These are phyloP conservation scores for Neurospora terricola DNA, from an alignment of 495 filamentous ascomycete species.

Conservation along the genomic window DNA sequence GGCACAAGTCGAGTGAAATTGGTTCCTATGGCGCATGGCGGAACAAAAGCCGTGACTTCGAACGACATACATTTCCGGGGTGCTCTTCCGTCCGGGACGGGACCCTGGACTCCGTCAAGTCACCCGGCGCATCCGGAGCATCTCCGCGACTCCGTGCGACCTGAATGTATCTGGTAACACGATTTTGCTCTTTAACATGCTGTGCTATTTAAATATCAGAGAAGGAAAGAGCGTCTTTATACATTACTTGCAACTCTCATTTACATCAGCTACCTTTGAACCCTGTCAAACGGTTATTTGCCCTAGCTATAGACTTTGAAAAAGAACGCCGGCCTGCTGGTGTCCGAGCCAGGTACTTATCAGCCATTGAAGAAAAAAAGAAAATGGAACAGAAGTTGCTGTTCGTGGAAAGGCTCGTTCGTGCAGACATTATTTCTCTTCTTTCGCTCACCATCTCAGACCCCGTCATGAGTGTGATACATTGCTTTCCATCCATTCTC, in stretches of 20 bases:
- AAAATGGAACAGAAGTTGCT: neutral
- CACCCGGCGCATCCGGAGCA: neutral
- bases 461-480: neutral
- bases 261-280: neutral
- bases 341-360: neutral
- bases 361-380: neutral
- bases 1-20: neutral
- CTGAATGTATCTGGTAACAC: neutral
- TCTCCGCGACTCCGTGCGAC: neutral
- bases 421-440: neutral
- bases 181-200: neutral
- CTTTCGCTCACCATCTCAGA: neutral
- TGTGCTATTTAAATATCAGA: neutral
- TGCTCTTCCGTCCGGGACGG: neutral
- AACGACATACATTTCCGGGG: neutral
- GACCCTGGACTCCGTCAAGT: neutral
- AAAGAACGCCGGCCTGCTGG: neutral
- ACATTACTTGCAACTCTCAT: neutral
- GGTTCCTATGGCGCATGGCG: neutral
- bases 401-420: neutral
- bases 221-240: neutral
- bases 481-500: neutral
- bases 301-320: neutral
- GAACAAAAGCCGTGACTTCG: neutral
- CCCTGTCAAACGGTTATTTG: neutral